Evolutionary conservation across 1,284 basidiomycete genomes (phyloP).

Genomic region (Cystobasidium sp.): DNA sequence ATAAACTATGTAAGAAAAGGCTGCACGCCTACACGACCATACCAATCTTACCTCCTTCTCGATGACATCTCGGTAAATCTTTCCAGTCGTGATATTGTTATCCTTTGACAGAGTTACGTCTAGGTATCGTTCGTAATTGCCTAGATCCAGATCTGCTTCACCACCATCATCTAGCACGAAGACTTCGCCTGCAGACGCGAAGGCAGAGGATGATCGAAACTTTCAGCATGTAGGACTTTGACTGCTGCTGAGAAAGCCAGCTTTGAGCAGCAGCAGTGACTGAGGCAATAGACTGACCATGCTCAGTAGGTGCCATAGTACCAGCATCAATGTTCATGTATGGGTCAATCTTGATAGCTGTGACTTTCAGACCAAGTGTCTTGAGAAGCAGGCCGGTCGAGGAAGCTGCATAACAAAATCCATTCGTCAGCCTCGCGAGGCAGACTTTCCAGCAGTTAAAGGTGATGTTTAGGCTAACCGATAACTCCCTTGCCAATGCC

Average conservation of each 20-base stretch:
- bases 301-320: constrained; percentile 98
- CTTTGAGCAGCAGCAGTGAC: not conserved
- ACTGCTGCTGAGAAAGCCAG: not conserved
- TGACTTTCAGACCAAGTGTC: constrained; percentile 93
- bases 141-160: constrained; percentile 96
- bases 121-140: constrained; percentile 98
- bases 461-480: constrained; percentile 48
- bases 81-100: constrained; percentile 98
- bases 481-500: constrained; percentile 61
- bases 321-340: constrained; percentile 99
- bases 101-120: constrained; percentile 91
- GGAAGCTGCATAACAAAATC: constrained; percentile 66
- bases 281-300: constrained; percentile 67
- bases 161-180: constrained; percentile 98
- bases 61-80: constrained; percentile 96
- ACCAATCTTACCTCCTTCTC: constrained; percentile 80
- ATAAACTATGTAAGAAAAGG: not conserved
- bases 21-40: not conserved
- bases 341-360: constrained; percentile 98
- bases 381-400: constrained; percentile 96
- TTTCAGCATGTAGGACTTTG: constrained; percentile 12
- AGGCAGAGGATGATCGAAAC: constrained; percentile 20
- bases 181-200: constrained; percentile 76
- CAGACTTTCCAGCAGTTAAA: not conserved
- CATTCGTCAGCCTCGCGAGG: not conserved